These are phyloP conservation scores for Coemansia sp. DNA, from an alignment of 192 early-diverging fungal genomes.

Conservation along the genomic window DNA sequence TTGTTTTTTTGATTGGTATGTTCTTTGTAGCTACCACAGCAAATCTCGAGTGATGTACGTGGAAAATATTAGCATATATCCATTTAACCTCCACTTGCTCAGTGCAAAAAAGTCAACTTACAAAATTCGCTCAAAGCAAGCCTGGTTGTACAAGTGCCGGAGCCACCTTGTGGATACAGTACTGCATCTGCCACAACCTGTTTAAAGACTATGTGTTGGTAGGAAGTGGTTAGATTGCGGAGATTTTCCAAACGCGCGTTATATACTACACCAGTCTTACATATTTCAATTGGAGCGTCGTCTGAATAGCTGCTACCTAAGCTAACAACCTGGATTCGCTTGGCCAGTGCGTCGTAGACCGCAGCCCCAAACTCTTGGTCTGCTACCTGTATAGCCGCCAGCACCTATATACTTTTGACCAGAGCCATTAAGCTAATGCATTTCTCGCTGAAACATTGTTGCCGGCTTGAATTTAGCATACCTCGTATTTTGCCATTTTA, in stretches of 20 bases:
- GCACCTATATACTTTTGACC: conserved; percentile 4
- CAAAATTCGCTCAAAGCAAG: conserved; percentile 8
- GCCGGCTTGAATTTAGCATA: not conserved
- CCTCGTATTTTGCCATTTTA: conserved; percentile 6
- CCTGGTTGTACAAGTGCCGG: not conserved
- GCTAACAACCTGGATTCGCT: not conserved
- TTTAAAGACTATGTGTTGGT: conserved; percentile 17
- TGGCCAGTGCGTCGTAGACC: conserved; percentile 13
- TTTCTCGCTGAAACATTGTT: too few relatives aligned
- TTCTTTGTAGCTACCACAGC: not conserved
- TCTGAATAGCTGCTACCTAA: not conserved
- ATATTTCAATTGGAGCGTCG: not conserved
- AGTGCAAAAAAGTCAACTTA: too few relatives aligned
- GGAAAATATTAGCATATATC: not conserved
- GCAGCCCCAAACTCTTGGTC: conserved; percentile 23
- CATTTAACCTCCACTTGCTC: too few relatives aligned
- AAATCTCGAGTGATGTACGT: too few relatives aligned
- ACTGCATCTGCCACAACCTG: conserved; percentile 8
- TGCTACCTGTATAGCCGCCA: conserved; percentile 10
- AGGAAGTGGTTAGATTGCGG: too few relatives aligned
- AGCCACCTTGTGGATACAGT: conserved; percentile 5
- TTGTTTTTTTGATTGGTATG: not conserved
- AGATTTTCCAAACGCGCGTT: not conserved
- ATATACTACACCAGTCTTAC: conserved; percentile 10
- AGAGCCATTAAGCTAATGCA: too few relatives aligned